Conservation (phyloP, 2,329 filamentous ascomycete genomes). For the Fusarium concolor region DNA sequence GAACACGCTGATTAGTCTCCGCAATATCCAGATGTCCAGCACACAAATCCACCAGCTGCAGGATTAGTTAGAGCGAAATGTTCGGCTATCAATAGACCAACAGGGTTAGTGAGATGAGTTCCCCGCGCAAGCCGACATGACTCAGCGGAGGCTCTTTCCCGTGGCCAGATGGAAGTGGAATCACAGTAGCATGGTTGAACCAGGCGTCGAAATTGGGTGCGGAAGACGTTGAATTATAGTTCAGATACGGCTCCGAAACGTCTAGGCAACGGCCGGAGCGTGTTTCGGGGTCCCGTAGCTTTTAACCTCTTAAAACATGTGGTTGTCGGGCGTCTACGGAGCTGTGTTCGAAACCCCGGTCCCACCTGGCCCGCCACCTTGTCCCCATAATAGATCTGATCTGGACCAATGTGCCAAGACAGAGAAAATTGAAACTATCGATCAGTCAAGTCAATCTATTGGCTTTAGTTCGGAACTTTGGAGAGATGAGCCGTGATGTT, state of each 20-base stretch:
- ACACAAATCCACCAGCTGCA: conserved; percentile 15
- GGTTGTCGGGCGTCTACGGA: conserved; percentile 41
- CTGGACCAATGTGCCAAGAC: conserved; percentile 15
- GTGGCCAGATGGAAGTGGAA: neutral
- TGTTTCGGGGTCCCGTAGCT: conserved; percentile 14
- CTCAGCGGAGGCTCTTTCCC: conserved; percentile 20
- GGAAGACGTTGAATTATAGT: conserved; percentile 39
- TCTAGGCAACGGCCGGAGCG: conserved; percentile 28
- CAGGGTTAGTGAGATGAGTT: conserved; percentile 9
- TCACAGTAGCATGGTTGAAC: neutral
- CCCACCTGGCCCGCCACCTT: conserved; percentile 1
- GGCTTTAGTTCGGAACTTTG: conserved; percentile 16
- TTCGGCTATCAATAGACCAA: conserved; percentile 5
- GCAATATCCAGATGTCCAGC: conserved; percentile 6
- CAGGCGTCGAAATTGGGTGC: conserved; percentile 13
- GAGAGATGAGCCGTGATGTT: conserved; percentile 9
- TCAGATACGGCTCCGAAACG: conserved; percentile 21
- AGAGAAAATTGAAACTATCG: neutral
- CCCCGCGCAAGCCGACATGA: conserved; percentile 15
- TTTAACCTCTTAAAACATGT: conserved; percentile 13
- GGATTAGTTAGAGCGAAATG: conserved; percentile 9
- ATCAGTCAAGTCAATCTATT: conserved; percentile 22
- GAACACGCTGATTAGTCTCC: conserved; percentile 13
- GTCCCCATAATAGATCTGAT: conserved; percentile 9
- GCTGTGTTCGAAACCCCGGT: conserved; percentile 1